Evolutionary conservation across 2,329 filamentous ascomycete species (phyloP), one percentile per base, ranked within the genome.

Genomic region (Cladosporium sp.): DNA sequence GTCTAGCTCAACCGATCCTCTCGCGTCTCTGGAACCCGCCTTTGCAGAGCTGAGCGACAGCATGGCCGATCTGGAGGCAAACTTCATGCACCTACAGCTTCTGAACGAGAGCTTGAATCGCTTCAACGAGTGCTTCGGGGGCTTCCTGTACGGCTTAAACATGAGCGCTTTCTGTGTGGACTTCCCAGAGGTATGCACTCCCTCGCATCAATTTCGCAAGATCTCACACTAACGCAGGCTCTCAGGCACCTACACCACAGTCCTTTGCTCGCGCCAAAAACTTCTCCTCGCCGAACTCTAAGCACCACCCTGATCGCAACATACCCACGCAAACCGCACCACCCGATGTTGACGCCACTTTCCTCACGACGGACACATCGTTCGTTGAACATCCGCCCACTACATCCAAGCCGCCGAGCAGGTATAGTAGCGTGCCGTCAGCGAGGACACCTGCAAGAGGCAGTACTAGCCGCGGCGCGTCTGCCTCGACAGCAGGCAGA

Each of bases 131-230:
- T 96, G 91, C 75, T 99, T 99, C 78, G 93, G 93, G 1, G 92
- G 90, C 72, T 98, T 99, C 74, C 80, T 99, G 55, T 99, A 98
- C 73, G 95, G 95, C 1, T 79, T 99, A 76, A 98, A 98, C 76
- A 97, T 99, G 93, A 98, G 97, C 78, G 95, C 95, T 1, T 99
- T 98, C 77, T 98, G 94, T 77, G 93, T 98, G 35, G 95, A 99
- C 78, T 99, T 97, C 70, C 91, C 93, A 0, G 95, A 99, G 87
- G 93, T 93, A 80, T 61, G 76, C 65, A 33, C 33, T 35, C 5
- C 37, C 21, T 31, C 29, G 11, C 5, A 26, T 11, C 16, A 29
- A 4, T 49, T 44, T 16, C 37, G 2, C 5, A 28, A 35, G 52
- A 58, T 14, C 7, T 21, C 2, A 11, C 14, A 18, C 37, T 50